phyloP scores from a whole-genome alignment of 306 rosid genomes.

The Prinsepia uniflora region DNA sequence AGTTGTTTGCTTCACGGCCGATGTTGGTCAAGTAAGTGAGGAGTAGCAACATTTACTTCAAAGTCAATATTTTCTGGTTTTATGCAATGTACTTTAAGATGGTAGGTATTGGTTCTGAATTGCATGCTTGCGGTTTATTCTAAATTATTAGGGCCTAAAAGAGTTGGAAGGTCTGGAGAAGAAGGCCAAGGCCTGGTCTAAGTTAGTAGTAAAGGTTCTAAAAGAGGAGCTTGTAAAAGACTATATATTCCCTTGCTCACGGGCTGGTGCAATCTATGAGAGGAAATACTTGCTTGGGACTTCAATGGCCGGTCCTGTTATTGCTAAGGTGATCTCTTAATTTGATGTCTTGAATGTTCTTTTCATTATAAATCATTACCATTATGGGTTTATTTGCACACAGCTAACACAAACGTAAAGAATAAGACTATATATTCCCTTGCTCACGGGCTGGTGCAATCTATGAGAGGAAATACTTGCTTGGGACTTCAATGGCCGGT shows the following conservation, averaged over 20 bases:
- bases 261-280: conserved; percentile 93
- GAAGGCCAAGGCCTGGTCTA: conserved; percentile 94
- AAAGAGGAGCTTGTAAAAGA: conserved; percentile 84
- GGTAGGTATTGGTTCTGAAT: conserved; percentile 7
- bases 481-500: conserved; percentile 99
- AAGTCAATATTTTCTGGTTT: conserved; percentile 2
- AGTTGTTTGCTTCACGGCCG: conserved; percentile 98
- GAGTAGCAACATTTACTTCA: conserved; percentile 13
- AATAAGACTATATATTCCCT: conserved; percentile 76
- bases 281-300: conserved; percentile 97
- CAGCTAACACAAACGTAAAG: background rate
- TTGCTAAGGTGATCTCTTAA: conserved; percentile 44
- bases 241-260: conserved; percentile 77
- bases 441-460: conserved; percentile 92
- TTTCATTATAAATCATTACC: background rate
- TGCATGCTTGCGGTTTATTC: conserved; percentile 6
- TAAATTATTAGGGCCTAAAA: conserved; percentile 51
- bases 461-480: conserved; percentile 89
- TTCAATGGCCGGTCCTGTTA: conserved; percentile 98
- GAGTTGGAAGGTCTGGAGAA: conserved; percentile 89
- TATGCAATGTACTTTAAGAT: conserved; percentile 3
- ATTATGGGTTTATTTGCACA: background rate
- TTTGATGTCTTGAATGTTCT: background rate
- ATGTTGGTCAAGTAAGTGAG: conserved; percentile 86
- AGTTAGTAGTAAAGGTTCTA: conserved; percentile 84